Conservation (phyloP, 2,329 filamentous ascomycete species). For the Colletotrichum sp. region DNA sequence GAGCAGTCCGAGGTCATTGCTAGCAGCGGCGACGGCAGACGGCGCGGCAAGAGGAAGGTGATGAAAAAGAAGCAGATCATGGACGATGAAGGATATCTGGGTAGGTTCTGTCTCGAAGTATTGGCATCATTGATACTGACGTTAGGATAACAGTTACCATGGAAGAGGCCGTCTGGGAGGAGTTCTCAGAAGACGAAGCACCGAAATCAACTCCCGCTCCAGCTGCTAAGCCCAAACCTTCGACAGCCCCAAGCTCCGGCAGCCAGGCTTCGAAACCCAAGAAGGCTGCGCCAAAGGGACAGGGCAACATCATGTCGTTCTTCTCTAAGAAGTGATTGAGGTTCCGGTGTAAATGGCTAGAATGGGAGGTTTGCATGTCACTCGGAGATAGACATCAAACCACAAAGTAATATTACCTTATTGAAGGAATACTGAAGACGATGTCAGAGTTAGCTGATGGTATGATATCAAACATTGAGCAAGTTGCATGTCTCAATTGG, state of each 20-base stretch:
- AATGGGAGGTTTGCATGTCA: neutral
- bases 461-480: neutral
- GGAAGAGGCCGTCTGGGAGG: slow-evolving; percentile 87
- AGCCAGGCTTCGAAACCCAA: slow-evolving; percentile 53
- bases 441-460: neutral
- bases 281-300: slow-evolving; percentile 64
- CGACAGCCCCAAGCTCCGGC: slow-evolving; percentile 49
- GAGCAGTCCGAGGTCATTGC: slow-evolving; percentile 58
- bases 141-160: slow-evolving; percentile 70
- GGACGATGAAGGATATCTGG: slow-evolving; percentile 89
- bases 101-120: slow-evolving; percentile 51
- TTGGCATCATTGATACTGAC: neutral
- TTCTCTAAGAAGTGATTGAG: slow-evolving; percentile 76
- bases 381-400: neutral
- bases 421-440: neutral
- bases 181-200: slow-evolving; percentile 89
- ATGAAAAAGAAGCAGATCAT: slow-evolving; percentile 88
- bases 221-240: slow-evolving; percentile 52
- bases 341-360: neutral
- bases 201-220: slow-evolving; percentile 43
- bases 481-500: neutral
- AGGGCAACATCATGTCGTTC: slow-evolving; percentile 91
- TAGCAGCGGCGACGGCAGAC: slow-evolving; percentile 62
- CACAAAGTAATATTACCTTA: neutral
- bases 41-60: slow-evolving; percentile 78